phyloP scores from a whole-genome alignment of 768 basidiomycete genomes.

The Austroboletus eburneus region DNA sequence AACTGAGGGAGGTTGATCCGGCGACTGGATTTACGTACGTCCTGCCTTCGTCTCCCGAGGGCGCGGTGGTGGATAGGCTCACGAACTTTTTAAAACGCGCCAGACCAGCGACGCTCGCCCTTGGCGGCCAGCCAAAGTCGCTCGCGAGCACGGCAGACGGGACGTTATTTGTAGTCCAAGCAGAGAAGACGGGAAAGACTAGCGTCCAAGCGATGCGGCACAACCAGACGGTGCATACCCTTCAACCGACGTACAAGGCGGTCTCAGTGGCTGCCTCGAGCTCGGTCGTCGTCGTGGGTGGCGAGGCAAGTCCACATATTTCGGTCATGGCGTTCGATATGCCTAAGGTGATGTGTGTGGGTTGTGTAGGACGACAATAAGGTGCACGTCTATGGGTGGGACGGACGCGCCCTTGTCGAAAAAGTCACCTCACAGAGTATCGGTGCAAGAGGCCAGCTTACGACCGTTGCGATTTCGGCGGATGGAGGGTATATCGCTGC shows the following conservation, averaged over 20 bases:
- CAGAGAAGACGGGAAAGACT: slow-evolving; percentile 41
- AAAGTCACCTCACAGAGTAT: slow-evolving; percentile 58
- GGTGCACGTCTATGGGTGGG: slow-evolving; percentile 70
- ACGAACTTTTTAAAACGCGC: no score
- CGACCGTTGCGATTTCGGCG: slow-evolving; percentile 73
- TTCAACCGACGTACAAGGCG: slow-evolving; percentile 49
- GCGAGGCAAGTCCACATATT: slow-evolving; percentile 53
- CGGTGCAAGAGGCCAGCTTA: slow-evolving; percentile 53
- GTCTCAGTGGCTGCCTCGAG: slow-evolving; percentile 54
- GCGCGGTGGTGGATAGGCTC: not conserved
- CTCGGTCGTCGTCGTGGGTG: slow-evolving; percentile 62
- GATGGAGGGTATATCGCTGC: slow-evolving; percentile 72
- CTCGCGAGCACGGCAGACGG: slow-evolving; percentile 56
- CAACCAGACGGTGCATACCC: slow-evolving; percentile 63
- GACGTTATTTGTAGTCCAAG: slow-evolving; percentile 54
- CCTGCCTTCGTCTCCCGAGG: not conserved
- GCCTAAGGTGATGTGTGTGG: not conserved
- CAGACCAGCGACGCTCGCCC: slow-evolving; percentile 51
- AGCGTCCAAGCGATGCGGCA: slow-evolving; percentile 61
- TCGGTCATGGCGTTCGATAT: not conserved
- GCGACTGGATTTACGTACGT: slow-evolving; percentile 26
- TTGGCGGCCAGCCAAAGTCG: slow-evolving; percentile 62
- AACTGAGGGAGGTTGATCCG: slow-evolving; percentile 58
- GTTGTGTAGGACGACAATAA: slow-evolving; percentile 57
- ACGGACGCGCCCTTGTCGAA: slow-evolving; percentile 57